phyloP scores from a whole-genome alignment of 208 protist species.

The Giardia muris region DNA sequence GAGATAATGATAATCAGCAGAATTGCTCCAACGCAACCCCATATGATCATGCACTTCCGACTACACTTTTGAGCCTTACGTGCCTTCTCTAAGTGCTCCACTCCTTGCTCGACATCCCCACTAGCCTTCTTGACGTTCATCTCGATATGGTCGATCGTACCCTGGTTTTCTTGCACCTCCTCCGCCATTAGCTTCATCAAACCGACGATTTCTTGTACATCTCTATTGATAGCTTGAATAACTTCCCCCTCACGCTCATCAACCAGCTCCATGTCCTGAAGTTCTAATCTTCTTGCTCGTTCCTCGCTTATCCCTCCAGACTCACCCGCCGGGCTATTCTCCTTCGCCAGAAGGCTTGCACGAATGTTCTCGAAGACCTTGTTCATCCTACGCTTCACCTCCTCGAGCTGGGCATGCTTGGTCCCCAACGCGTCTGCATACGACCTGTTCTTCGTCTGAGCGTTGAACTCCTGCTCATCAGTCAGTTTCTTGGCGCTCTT shows the following conservation, averaged over 20 bases:
- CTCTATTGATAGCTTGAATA: neutral
- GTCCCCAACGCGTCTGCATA: neutral
- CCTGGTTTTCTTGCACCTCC: neutral
- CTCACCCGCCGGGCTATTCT: neutral
- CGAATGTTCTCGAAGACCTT: neutral
- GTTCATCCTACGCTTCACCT: neutral
- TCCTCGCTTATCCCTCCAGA: neutral
- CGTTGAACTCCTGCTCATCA: neutral
- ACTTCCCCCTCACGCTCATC: neutral
- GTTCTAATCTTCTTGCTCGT: neutral
- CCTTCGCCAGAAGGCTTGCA: neutral
- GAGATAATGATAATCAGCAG: neutral
- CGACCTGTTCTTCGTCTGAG: neutral
- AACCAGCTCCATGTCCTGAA: neutral
- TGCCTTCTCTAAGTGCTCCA: neutral
- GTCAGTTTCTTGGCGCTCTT: neutral
- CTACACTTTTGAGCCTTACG: neutral
- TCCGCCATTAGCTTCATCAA: neutral
- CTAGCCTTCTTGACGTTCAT: neutral
- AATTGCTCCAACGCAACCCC: neutral
- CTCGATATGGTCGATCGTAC: neutral
- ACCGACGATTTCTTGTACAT: neutral
- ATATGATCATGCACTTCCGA: neutral
- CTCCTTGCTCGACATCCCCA: neutral
- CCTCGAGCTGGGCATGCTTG: neutral